Conservation (phyloP, 805 yeast species). For the Tetrapisispora phaffii region DNA sequence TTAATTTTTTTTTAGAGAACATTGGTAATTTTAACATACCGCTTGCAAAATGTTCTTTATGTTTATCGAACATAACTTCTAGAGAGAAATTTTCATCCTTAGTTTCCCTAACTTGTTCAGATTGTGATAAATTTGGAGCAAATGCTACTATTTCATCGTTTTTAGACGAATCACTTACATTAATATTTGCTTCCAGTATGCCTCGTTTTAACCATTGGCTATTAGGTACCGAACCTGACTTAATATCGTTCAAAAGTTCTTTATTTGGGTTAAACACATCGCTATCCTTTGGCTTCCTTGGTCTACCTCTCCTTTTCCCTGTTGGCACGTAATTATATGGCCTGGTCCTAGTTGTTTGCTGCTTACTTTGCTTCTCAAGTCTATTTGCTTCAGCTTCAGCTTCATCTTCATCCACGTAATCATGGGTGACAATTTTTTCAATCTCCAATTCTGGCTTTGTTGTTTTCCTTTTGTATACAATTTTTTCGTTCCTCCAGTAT, state of each 20-base stretch:
- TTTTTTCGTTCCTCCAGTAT: constrained; percentile 75
- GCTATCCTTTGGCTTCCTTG: constrained; percentile 11
- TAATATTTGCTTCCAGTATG: constrained; percentile 22
- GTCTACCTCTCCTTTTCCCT: constrained; percentile 24
- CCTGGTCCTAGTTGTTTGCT: constrained; percentile 9
- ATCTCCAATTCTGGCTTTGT: constrained; percentile 44
- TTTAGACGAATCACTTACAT: constrained; percentile 17
- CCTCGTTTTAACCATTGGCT: constrained; percentile 26
- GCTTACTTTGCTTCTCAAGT: constrained; percentile 6
- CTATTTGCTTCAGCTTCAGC: constrained; percentile 21
- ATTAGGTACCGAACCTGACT: constrained; percentile 14
- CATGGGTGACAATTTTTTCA: constrained; percentile 44
- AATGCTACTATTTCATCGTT: constrained; percentile 41
- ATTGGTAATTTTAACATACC: constrained; percentile 62
- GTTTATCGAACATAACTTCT: constrained; percentile 54
- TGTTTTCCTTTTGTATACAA: constrained; percentile 42
- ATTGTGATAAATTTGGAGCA: constrained; percentile 48
- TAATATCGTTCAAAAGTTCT: constrained; percentile 15
- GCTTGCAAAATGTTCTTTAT: constrained; percentile 56
- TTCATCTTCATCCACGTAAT: constrained; percentile 19
- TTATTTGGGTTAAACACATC: constrained; percentile 13
- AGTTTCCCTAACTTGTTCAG: constrained; percentile 32
- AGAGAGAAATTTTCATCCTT: constrained; percentile 48
- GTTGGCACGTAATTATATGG: constrained; percentile 19
- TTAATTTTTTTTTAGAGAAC: constrained; percentile 51